These are phyloP conservation scores for Vitis hybrid DNA, from an alignment of 177 flowering plant genomes.

Conservation along the genomic window DNA sequence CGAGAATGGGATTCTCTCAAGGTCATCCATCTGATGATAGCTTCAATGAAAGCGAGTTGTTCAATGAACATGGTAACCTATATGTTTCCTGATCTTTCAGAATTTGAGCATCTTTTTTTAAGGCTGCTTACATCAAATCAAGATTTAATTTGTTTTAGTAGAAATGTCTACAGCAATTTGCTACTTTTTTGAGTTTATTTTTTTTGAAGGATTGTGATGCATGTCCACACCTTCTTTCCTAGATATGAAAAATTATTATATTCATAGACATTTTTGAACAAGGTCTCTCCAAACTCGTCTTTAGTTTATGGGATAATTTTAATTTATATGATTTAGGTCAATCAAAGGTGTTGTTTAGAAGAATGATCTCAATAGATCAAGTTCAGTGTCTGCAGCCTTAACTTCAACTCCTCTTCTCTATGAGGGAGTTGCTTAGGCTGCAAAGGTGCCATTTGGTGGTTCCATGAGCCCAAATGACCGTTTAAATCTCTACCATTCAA, in stretches of 20 bases:
- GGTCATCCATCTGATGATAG: constrained; percentile 67
- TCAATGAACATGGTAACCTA: constrained; percentile 67
- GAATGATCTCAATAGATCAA: not conserved
- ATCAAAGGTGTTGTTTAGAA: not conserved
- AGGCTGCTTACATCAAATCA: too few species aligned
- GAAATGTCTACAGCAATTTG: too few species aligned
- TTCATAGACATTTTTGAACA: too few species aligned
- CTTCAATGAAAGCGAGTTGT: constrained; percentile 72
- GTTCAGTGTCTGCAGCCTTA: not conserved
- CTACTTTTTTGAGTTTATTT: too few species aligned
- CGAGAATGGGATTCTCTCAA: constrained; percentile 88
- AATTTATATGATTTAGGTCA: not conserved
- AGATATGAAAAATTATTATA: too few species aligned
- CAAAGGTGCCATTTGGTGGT: too few species aligned
- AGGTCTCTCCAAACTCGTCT: not conserved
- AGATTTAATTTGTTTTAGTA: too few species aligned
- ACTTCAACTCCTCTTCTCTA: not conserved
- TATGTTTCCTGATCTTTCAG: not conserved
- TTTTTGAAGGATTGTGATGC: too few species aligned
- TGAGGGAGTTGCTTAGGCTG: not conserved
- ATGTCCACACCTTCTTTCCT: too few species aligned
- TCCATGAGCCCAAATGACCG: too few species aligned
- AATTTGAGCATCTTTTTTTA: not conserved
- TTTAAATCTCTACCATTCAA: too few species aligned
- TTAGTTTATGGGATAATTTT: not conserved